Evolutionary conservation across 2,329 filamentous ascomycete genomes (phyloP).

Genomic region (Apiospora saccharicola): DNA sequence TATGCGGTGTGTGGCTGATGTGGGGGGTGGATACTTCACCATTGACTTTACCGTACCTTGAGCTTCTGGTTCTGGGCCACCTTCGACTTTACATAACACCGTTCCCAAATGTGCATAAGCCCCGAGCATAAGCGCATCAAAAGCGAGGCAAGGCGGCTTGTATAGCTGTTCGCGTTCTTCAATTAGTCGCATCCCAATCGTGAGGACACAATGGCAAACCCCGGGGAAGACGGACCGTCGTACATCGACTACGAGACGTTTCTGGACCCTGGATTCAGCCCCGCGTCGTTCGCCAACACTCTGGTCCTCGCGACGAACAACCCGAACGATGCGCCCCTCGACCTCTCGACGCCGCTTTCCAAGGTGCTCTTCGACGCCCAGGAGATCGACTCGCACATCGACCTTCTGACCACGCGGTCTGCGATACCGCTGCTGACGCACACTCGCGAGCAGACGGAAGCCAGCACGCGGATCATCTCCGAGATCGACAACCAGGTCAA

Average conservation of each 20-base stretch:
- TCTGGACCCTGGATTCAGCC: slow-evolving; percentile 81
- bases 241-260: slow-evolving; percentile 98
- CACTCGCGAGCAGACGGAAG: slow-evolving; percentile 76
- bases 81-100: neutral
- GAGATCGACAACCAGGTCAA: slow-evolving; percentile 83
- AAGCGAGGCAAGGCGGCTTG: neutral
- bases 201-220: slow-evolving; percentile 40
- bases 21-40: neutral
- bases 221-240: slow-evolving; percentile 67
- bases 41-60: neutral
- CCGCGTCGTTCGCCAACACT: slow-evolving; percentile 84
- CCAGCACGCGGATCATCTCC: slow-evolving; percentile 74
- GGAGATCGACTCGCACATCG: slow-evolving; percentile 95
- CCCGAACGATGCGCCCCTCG: slow-evolving; percentile 84
- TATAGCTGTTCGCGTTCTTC: neutral
- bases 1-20: neutral
- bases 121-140: neutral
- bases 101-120: neutral
- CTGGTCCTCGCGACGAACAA: slow-evolving; percentile 93
- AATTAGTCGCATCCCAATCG: slow-evolving; percentile 1
- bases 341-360: slow-evolving; percentile 92
- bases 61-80: too few species aligned
- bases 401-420: slow-evolving; percentile 83
- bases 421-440: slow-evolving; percentile 83
- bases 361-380: slow-evolving; percentile 95